Evolutionary conservation across 1,139 yeast species (phyloP), one percentile per base, ranked within the genome.

Genomic region (Candida smagusa): DNA sequence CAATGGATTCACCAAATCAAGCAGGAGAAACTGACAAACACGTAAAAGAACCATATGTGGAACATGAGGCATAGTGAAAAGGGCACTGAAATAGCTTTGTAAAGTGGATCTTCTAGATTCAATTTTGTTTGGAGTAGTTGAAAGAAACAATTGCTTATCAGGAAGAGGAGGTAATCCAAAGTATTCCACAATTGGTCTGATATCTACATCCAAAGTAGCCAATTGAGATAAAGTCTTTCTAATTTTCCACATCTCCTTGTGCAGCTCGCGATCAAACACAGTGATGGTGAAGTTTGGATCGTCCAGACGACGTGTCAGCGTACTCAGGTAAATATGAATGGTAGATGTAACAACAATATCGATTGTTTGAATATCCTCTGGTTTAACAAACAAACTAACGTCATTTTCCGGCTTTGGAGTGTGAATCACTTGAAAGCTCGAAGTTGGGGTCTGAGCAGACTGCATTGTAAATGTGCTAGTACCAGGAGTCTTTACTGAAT

Each of bases 241-340:
- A 37, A 84, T 73, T 46, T 80, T 72, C 85, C 94, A 87, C 72
- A 84, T 74, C 51, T 81, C 87, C 48, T 80, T 80, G 23, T 65
- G 68, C 1, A 81, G 62, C 7, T 65, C 76, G 23, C 79, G 67
- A 51, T 85, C 92, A 24, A 71, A 64, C 3, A 83, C 74, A 2
- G 81, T 73, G 34, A 87, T 65, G 1, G 85, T 69, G n/a, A 82
- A 71, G 16, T 67, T 63, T 6, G 84, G 79, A 29, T 81, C 86
- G 30, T 78, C 85, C 2, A 68, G 43, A 45, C 65, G 63, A 36
- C 61, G 64, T 34, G 56, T 61, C 42, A 40, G 60, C 38, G 46
- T 55, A 37, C 48, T 44, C 30, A 62, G 58, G 40, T 60, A 73
- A 48, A 45, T 57, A 54, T 75, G 65, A 37, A 86, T 61, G 8